Base-by-base conservation (phyloP, 805 yeast species). In the Pichia insulana region DNA sequence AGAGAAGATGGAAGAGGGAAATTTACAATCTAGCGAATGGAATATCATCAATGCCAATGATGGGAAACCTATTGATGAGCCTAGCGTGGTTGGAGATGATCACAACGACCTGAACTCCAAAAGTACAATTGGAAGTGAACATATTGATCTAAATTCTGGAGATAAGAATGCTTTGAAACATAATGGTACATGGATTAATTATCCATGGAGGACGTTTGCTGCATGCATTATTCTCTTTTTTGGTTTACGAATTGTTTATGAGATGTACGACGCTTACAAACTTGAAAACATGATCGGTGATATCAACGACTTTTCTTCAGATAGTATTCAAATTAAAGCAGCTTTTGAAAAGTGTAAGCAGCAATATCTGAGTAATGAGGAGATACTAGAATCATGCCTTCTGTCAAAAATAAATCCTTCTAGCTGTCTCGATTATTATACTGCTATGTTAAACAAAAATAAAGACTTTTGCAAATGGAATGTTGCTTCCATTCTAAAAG, bases 401-500 rank as follows among this genome's bases (percentile, higher is more conserved):
- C 27, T 27, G 15, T 10, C 27, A 13, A 18, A 15, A 9, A 19
- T 10, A 2, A 28, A 43, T 12, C 10, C 17, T 17, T 12, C 31
- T 7, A 16, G 15, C 12, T 46, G 50, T 20, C 32, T 44, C 7
- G 12, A 16, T 2, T 13, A 17, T 12, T 46, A 38, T 33, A 10
- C 13, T 4, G 27, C 22, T 16, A 34, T 16, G 15, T 28, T 46
- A 17, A n/a, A 25, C 7, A 34, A 44, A 20, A 37, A 40, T 33
- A 19, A 37, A 2, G 39, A 34, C 9, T 46, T 46, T 17, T 46
- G 50, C 27, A 34, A 38, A 16, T 46, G 43, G 39, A 39, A 46
- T 33, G 37, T 30, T 2, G 36, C 36, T n/a, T 12, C 13, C 8
- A 22, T 36, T 20, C 8, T 22, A 8, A 5, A 22, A 22, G 19